Evolutionary conservation across 1,284 basidiomycete species (phyloP), one percentile per base, ranked within the genome.

Genomic region (Leucoagaricus sp.): DNA sequence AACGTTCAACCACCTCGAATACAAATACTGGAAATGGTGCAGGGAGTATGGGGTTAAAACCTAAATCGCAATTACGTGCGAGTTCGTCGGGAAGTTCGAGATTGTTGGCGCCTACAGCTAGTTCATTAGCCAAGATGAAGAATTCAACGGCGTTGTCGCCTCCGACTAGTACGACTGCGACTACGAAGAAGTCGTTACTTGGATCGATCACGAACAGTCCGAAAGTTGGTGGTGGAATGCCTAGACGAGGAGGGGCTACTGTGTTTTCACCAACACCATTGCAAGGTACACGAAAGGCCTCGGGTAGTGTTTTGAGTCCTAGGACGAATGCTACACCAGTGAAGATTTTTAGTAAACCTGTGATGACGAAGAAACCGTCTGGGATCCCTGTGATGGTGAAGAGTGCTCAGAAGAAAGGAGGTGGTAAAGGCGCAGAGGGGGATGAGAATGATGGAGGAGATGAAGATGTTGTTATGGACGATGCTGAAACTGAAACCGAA

Each of bases 31-130:
- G 33, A 29, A 10, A 0, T 54, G 53, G 33, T 29, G 60, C 65
- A 26, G 61, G 66, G n/a, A 69, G 68, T 44, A 63, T 69, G 64
- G 67, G 67, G 15, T 29, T 59, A 33, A 68, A 65, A 55, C n/a
- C n/a, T n/a, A n/a, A n/a, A n/a, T 69, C 65, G 52, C 58, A 63
- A 17, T 19, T 60, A 19, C 50, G 47, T n/a, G 40, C 61, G n/a
- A 42, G 44, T 31, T 64, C 76, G 0, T 69, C 72, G 6, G 59
- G 63, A 4, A 66, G 70, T 1, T 89, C 87, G 2, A 81, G 85
- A 21, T 73, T 91, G 13, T 72, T 85, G 51, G 86, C 87, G 0
- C 89, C 89, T 0, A 91, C 89, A 0, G 89, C 86, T 2, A 88
- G 88, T 62, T 92, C 89, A 1, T 73, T 91, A 25, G 90, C 89